phyloP scores from a whole-genome alignment of 2,329 filamentous ascomycete species.

The Nothopassalora personata region DNA sequence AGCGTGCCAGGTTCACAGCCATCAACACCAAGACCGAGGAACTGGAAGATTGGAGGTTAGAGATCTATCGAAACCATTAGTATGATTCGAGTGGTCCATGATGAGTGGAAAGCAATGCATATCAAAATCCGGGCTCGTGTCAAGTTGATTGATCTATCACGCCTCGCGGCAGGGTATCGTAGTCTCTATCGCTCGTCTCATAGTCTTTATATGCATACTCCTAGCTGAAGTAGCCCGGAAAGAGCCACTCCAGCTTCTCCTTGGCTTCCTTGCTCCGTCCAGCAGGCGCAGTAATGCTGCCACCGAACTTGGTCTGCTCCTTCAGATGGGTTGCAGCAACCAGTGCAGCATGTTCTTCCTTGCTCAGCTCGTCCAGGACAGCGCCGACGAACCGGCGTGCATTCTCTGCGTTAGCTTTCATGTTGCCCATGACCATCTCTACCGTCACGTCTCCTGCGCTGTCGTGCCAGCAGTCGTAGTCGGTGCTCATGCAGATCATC shows the following conservation, averaged over 20 bases:
- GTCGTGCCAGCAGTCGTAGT: constrained; percentile 97
- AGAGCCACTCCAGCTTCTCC: constrained; percentile 78
- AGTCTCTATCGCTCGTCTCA: neutral
- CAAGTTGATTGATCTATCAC: constrained; percentile 1
- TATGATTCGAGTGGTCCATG: too few relatives aligned
- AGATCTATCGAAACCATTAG: too few relatives aligned
- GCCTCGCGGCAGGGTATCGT: constrained; percentile 3
- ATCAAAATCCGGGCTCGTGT: neutral
- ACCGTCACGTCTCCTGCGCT: constrained; percentile 74
- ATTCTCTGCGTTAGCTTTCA: constrained; percentile 88
- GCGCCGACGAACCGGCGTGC: constrained; percentile 78
- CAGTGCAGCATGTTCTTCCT: constrained; percentile 68
- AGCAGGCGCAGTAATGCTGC: constrained; percentile 74
- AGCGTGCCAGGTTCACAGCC: too few relatives aligned
- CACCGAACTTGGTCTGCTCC: constrained; percentile 68
- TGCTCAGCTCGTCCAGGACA: constrained; percentile 78
- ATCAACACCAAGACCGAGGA: too few relatives aligned
- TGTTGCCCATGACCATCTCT: constrained; percentile 94
- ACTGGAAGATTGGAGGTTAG: too few relatives aligned
- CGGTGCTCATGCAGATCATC: constrained; percentile 98
- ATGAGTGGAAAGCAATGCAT: too few relatives aligned
- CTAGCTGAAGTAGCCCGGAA: constrained; percentile 67
- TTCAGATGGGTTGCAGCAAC: constrained; percentile 77
- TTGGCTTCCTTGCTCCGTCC: constrained; percentile 69
- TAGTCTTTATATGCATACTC: neutral